Conservation (phyloP, 768 basidiomycete species). For the Amanita jacksonii region DNA sequence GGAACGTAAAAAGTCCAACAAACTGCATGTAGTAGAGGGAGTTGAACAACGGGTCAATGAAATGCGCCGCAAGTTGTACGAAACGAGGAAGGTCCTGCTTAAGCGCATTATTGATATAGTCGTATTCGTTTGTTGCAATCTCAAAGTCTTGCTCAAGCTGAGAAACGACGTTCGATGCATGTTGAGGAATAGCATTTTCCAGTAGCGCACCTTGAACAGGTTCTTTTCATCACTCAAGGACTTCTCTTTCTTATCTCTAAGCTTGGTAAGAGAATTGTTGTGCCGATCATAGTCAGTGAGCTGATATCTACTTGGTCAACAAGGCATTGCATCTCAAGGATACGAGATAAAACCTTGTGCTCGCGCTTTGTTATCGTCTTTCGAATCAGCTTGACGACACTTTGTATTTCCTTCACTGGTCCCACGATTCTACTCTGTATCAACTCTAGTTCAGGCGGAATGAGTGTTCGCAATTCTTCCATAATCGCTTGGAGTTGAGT, state of each 20-base stretch:
- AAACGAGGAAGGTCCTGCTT: slow-evolving; percentile 94
- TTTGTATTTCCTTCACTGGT: slow-evolving; percentile 85
- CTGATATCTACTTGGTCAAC: slow-evolving; percentile 25
- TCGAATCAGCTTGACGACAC: slow-evolving; percentile 77
- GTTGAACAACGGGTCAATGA: slow-evolving; percentile 96
- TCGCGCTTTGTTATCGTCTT: slow-evolving; percentile 96
- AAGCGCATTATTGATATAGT: slow-evolving; percentile 81
- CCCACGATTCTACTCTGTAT: slow-evolving; percentile 80
- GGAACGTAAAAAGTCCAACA: slow-evolving; percentile 19
- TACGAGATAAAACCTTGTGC: slow-evolving; percentile 61
- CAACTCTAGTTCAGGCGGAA: slow-evolving; percentile 88
- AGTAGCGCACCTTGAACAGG: slow-evolving; percentile 67
- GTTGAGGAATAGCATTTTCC: slow-evolving; percentile 10
- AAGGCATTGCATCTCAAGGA: slow-evolving; percentile 3
- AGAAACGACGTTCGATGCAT: slow-evolving; percentile 5
- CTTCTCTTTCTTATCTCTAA: slow-evolving; percentile 98
- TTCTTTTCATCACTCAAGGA: slow-evolving; percentile 94
- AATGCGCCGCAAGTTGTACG: slow-evolving; percentile 76
- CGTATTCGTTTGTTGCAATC: slow-evolving; percentile 84
- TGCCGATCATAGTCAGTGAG: slow-evolving; percentile 90
- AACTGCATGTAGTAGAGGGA: slow-evolving; percentile 99
- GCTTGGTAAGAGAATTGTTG: slow-evolving; percentile 92
- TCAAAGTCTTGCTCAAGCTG: slow-evolving; percentile 97
- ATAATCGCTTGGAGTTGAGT: slow-evolving; percentile 61
- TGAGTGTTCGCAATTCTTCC: slow-evolving; percentile 71